These are phyloP conservation scores for Saccharomycopsis selenospora DNA, from an alignment of 805 yeast species.

Conservation along the genomic window DNA sequence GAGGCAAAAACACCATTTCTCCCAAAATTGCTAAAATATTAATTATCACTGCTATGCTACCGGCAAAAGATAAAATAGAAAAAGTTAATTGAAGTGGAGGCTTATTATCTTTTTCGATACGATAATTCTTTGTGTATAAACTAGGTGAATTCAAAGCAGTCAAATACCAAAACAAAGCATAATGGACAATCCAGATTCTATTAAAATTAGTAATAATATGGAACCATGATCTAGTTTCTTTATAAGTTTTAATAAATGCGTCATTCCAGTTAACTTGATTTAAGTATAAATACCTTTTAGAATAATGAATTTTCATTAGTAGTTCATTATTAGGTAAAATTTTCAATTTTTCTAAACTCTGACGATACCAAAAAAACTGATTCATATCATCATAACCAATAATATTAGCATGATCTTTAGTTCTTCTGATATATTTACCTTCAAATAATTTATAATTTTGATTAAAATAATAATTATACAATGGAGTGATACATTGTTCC, in stretches of 20 bases:
- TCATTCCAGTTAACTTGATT: slow-evolving; percentile 56
- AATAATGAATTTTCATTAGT: slow-evolving; percentile 46
- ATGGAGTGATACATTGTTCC: slow-evolving; percentile 67
- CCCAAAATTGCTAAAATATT: slow-evolving; percentile 48
- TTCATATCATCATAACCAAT: slow-evolving; percentile 90
- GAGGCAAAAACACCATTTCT: slow-evolving; percentile 60
- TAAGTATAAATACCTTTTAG: slow-evolving; percentile 49
- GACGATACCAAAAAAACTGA: slow-evolving; percentile 77
- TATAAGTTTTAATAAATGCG: slow-evolving; percentile 67
- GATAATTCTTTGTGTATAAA: slow-evolving; percentile 53
- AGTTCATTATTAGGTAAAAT: slow-evolving; percentile 37
- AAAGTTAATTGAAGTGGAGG: slow-evolving; percentile 52
- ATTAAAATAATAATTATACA: slow-evolving; percentile 53
- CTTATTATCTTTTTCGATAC: slow-evolving; percentile 44
- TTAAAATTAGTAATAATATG: slow-evolving; percentile 69
- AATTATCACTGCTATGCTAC: slow-evolving; percentile 51
- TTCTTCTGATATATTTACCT: slow-evolving; percentile 40
- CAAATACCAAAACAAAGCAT: slow-evolving; percentile 70
- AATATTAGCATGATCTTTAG: slow-evolving; percentile 57
- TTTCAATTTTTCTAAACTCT: slow-evolving; percentile 54
- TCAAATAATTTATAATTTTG: slow-evolving; percentile 42
- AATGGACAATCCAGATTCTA: slow-evolving; percentile 73
- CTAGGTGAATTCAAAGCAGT: slow-evolving; percentile 63
- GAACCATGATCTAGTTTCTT: slow-evolving; percentile 69
- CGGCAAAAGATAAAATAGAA: slow-evolving; percentile 60